Conservation (phyloP, 805 yeast genomes). For the Yarrowia sp. region DNA sequence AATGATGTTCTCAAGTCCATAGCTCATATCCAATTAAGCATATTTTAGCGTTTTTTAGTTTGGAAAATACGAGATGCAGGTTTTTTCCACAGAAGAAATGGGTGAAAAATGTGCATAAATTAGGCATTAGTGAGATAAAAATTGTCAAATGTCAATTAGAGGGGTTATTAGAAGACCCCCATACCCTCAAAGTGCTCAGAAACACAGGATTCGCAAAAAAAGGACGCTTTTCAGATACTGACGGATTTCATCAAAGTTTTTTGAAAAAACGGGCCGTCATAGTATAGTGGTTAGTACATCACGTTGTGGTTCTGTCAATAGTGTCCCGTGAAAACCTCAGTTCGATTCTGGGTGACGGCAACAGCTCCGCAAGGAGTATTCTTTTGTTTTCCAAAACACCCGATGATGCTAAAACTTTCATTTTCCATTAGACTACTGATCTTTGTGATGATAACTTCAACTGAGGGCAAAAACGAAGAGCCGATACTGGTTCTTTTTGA, state of each 20-base stretch:
- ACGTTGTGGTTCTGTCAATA: slow-evolving; percentile 28
- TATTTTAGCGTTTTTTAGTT: slow-evolving; percentile 10
- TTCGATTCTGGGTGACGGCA: slow-evolving; percentile 40
- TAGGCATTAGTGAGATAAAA: background rate
- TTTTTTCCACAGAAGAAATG: background rate
- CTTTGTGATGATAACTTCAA: slow-evolving; percentile 24
- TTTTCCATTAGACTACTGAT: slow-evolving; percentile 37
- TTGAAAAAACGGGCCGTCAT: slow-evolving; percentile 19
- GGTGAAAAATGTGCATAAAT: slow-evolving; percentile 4
- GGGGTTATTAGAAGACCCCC: background rate
- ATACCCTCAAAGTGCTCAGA: too few species aligned
- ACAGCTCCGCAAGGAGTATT: slow-evolving; percentile 9
- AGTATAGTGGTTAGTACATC: slow-evolving; percentile 39
- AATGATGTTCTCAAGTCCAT: too few species aligned
- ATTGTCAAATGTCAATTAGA: background rate
- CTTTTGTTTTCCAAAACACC: slow-evolving; percentile 2
- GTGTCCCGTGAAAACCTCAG: slow-evolving; percentile 36
- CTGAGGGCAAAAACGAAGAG: slow-evolving; percentile 11
- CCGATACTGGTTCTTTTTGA: too few species aligned
- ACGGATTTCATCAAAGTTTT: background rate
- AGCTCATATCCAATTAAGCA: background rate
- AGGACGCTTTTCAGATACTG: background rate
- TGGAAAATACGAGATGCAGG: slow-evolving; percentile 6
- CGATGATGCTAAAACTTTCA: slow-evolving; percentile 24
- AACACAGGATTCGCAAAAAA: background rate